Evolutionary conservation across 768 basidiomycete species (phyloP), one percentile per base, ranked within the genome.

Genomic region (Termitomyces sp.): DNA sequence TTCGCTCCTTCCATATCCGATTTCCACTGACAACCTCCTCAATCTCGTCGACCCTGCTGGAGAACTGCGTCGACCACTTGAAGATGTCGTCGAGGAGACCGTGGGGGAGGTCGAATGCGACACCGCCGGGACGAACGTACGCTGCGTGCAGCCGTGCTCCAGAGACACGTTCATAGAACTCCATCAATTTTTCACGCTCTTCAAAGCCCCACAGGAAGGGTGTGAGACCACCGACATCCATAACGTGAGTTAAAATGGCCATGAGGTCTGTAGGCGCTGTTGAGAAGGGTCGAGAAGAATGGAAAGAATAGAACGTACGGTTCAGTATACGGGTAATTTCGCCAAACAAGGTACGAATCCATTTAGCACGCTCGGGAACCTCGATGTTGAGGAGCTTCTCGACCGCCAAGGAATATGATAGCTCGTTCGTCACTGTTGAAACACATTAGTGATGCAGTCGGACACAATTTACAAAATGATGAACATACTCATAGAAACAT

Each of bases 181-280:
- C 96, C 96, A 98, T 98, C 65, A 98, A 87, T 81, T 99, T 99
- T 79, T 98, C 96, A 59, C 96, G 94, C 76, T 99, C 96, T 76
- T 98, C 96, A 82, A 98, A 98, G 68, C 96, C 96, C 95, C 96
- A 99, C 35, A 99, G 81, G 88, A 98, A 99, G 40, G 96, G 96
- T 2, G 96, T 99, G 11, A 99, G 85, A 61, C 94, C 96, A 73
- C 96, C 96, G 64, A 99, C 96, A 70, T 99, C 94, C 92, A 94
- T 95, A 56, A 92, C 89, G 75, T 96, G 94, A 1, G 96, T 92
- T 45, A 99, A 84, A 62, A 98, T 83, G 63, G 96, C 96, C 96
- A 99, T 99, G 62, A 98, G 79, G 71, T 99, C 91, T 92, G 63
- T 20, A 22, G 40, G 56, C 20, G 49, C 39, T 42, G 38, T 59